Conservation (phyloP, 768 basidiomycete species). For the Pilatotrama ljubarskyi region DNA sequence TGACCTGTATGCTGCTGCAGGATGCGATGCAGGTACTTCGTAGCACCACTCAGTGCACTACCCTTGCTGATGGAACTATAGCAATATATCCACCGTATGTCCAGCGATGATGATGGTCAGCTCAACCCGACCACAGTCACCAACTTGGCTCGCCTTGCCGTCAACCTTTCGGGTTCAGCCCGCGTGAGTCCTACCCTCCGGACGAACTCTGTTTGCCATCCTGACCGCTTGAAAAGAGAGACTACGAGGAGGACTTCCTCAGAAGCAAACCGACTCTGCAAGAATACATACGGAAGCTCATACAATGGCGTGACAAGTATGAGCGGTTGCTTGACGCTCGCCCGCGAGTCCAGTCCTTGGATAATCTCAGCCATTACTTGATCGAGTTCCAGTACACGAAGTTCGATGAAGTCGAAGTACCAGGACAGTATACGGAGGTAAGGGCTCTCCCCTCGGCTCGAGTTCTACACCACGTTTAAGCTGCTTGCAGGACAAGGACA, state of each 20-base stretch:
- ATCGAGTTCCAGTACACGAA: conserved; percentile 98
- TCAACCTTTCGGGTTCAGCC: conserved; percentile 55
- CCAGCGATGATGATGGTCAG: conserved; percentile 68
- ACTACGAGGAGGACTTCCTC: conserved; percentile 91
- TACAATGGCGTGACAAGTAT: conserved; percentile 90
- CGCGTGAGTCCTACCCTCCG: conserved; percentile 44
- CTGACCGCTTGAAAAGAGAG: conserved; percentile 51
- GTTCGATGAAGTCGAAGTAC: conserved; percentile 96
- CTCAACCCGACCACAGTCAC: conserved; percentile 54
- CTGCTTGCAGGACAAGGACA: conserved; percentile 81
- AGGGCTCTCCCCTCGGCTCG: conserved; percentile 12
- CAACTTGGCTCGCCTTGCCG: conserved; percentile 60
- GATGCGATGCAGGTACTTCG: conserved; percentile 78
- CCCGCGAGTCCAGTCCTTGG: conserved; percentile 82
- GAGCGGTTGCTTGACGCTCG: conserved; percentile 81
- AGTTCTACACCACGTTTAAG: conserved; percentile 2
- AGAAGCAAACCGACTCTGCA: conserved; percentile 73
- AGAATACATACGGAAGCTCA: conserved; percentile 88
- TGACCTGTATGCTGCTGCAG: conserved; percentile 81
- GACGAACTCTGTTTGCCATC: neutral
- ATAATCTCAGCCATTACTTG: conserved; percentile 86
- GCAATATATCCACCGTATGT: conserved; percentile 72
- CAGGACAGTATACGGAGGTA: conserved; percentile 98
- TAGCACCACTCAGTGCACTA: neutral
- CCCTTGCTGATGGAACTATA: conserved; percentile 28